These are phyloP conservation scores for Kingdonia uniflora DNA, from an alignment of 164 flowering plant genomes.

Conservation along the genomic window DNA sequence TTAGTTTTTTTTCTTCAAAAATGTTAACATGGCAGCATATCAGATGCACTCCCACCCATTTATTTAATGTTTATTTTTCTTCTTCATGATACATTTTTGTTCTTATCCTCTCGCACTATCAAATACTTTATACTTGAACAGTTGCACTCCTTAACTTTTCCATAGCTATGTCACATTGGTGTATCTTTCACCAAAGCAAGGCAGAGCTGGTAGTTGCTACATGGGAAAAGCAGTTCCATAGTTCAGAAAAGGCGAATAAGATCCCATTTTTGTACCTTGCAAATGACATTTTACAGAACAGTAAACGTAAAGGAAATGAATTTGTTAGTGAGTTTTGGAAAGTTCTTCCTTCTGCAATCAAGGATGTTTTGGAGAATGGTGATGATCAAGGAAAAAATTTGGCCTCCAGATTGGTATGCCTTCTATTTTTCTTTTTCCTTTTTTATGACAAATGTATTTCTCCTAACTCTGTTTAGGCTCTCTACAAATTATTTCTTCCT, in stretches of 20 bases:
- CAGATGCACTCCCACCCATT: no score
- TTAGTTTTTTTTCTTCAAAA: no score
- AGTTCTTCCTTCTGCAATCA: conserved; percentile 86
- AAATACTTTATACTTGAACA: neutral
- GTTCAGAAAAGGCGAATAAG: conserved; percentile 47
- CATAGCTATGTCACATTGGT: conserved; percentile 91
- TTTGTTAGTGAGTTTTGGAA: conserved; percentile 90
- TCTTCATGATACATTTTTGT: no score
- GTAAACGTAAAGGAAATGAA: conserved; percentile 92
- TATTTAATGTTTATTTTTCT: no score
- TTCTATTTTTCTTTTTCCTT: neutral
- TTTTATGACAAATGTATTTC: no score
- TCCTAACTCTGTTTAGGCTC: no score
- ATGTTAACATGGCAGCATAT: no score
- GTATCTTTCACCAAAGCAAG: conserved; percentile 82
- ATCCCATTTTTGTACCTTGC: conserved; percentile 89
- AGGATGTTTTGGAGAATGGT: conserved; percentile 51
- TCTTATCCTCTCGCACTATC: no score
- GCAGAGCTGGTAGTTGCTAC: conserved; percentile 79
- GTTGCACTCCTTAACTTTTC: conserved; percentile 26
- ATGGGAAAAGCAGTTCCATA: conserved; percentile 85
- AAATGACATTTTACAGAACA: conserved; percentile 93
- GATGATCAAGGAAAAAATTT: conserved; percentile 72
- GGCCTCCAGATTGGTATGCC: conserved; percentile 74
- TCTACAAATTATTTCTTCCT: no score